Base-by-base conservation (phyloP, 768 basidiomycete species). In the Leucosporidium yakuticum region DNA sequence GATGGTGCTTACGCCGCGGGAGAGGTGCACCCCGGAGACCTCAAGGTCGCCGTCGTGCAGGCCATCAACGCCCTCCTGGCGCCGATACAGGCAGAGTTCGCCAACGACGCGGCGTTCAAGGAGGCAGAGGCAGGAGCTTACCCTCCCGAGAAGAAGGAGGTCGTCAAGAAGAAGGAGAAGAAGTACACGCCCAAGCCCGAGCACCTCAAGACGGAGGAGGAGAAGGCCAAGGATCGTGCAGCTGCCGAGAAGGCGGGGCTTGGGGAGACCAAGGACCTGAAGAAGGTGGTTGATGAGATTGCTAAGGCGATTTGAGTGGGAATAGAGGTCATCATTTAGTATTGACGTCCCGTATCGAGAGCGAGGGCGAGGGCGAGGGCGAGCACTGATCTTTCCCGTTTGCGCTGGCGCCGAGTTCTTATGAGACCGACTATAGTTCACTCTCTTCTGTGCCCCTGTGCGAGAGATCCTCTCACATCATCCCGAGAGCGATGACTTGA, bases 1-100 rank as follows among this genome's bases (percentile, higher is more conserved):
- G 82, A 88, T 78, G 81, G 82, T 25, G 90, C 88, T 62, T 99
- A 92, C 76, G 85, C 82, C 36, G 83, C 82, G 66, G 88, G 86
- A 80, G 84, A 84, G 70, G 74, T 99, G 6, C 92, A 96, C 78
- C 96, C 96, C 11, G 87, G 85, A 39, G 96, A 96, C 79, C 80
- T 98, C 76, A 99, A 99, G 82, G 79, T 78, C 5, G 83, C 85
- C 0, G 90, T 95, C 21, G 83, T 84, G 53, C 85, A 86, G 44
- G 87, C 85, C 19, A 86, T 98, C 77, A 83, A 84, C 75, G 81
- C 82, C 31, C 80, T 99, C 53, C 79, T 98, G 65, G 85, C 85
- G 25, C 94, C 95, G 0, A 87, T 99, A 59, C 84, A 88, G 70
- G 84, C 85, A 70, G 83, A 85, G 60, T 97, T 91, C 75, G 83